phyloP scores from a whole-genome alignment of 352 stramenopile genomes.

The Plasmopara halstedii region DNA sequence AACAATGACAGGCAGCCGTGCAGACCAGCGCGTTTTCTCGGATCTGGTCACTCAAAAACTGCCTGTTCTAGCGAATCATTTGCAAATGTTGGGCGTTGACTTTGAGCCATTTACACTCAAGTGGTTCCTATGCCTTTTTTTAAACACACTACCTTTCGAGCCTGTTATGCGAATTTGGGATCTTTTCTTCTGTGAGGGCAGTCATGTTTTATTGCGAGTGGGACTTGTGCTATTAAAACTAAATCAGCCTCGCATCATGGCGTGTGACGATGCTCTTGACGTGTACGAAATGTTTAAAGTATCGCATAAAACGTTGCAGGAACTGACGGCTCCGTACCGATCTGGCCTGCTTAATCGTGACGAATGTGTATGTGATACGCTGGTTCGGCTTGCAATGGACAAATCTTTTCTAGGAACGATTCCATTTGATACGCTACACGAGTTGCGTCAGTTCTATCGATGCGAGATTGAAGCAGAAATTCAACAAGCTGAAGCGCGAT shows the following conservation, averaged over 20 bases:
- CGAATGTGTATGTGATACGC: constrained; percentile 75
- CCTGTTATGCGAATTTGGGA: constrained; percentile 87
- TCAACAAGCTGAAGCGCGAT: constrained; percentile 26
- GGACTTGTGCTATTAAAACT: constrained; percentile 83
- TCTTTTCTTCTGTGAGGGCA: constrained; percentile 86
- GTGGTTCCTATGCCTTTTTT: constrained; percentile 90
- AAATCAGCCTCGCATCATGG: constrained; percentile 55
- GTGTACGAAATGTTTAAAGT: constrained; percentile 84
- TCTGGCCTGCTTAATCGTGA: constrained; percentile 62
- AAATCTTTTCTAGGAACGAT: constrained; percentile 74
- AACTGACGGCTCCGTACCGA: constrained; percentile 51
- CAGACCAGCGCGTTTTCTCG: constrained; percentile 83
- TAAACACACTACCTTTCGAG: constrained; percentile 88
- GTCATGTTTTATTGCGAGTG: constrained; percentile 81
- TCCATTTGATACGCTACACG: constrained; percentile 65
- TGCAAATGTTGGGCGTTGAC: constrained; percentile 68
- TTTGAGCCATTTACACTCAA: constrained; percentile 88
- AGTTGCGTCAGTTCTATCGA: constrained; percentile 55
- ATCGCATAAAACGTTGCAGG: constrained; percentile 46
- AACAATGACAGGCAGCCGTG: constrained; percentile 83
- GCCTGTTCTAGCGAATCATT: constrained; percentile 55
- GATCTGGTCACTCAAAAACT: constrained; percentile 84
- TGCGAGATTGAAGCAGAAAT: constrained; percentile 56
- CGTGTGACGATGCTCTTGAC: constrained; percentile 65
- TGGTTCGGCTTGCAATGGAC: constrained; percentile 72